Evolutionary conservation across 2,329 filamentous ascomycete genomes (phyloP), one percentile per base, ranked within the genome.

Genomic region (Penicillium fuscoglaucum): DNA sequence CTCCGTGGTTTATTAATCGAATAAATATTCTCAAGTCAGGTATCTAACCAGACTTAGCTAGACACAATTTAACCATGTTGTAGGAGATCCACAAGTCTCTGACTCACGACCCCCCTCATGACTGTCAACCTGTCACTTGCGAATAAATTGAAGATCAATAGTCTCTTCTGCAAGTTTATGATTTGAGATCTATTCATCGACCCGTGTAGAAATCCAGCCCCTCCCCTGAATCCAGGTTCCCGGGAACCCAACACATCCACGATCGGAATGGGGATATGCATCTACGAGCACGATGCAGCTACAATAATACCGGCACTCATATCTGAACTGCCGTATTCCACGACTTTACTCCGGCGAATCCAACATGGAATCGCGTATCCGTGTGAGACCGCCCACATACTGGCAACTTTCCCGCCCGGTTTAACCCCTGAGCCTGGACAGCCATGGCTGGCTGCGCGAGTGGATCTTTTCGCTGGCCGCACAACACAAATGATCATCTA

Each of bases 401-500:
- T 77, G 8, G 68, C 71, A 19, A 75, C 73, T 17, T 73, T 75
- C 50, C 63, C 69, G 7, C 62, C 67, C 37, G 61, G 57, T 33
- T 45, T 39, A 35, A 49, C 59, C n/a, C 48, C 58, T 44, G 50
- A 52, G 53, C 58, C 60, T 40, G 28, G 45, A 49, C 52, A 52
- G 4, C 72, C 73, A 41, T 79, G 77, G 77, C 67, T 79, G 40
- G 73, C 70, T 52, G 76, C 74, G 8, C 69, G 73, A 50, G 72
- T 78, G 48, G 76, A 80, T 68, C 66, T 79, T 6, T 68, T 67
- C 52, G 61, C 66, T 19, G 69, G 74, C 29, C 72, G 71, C 13
- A 72, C 77, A 55, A 79, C 76, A n/a, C 77, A 79, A 57, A 67
- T 76, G 21, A 69, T 73, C 65, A 29, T 76, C 19, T 80, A 76